Evolutionary conservation across 2,329 filamentous ascomycete genomes (phyloP), one percentile per base, ranked within the genome.

Genomic region (Kalmusia sp.): DNA sequence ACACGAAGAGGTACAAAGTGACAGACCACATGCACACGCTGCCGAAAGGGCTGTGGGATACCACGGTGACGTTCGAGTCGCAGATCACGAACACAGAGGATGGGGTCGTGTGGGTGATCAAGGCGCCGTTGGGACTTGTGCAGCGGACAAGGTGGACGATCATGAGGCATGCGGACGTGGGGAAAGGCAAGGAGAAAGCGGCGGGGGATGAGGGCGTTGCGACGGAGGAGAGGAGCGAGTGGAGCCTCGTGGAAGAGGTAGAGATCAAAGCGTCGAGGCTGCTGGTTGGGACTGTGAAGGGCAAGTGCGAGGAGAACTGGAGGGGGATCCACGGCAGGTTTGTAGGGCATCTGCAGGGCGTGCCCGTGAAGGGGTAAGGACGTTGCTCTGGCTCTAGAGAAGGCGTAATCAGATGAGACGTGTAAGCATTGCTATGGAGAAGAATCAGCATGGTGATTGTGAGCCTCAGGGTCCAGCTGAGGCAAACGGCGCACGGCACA

Each of bases 21-120:
- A 74, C 71, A 2, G 71, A 75, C 55, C 59, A 69, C 51, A 72
- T 74, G 69, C 69, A 72, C 45, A 64, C 70, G 2, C 62, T 75
- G 3, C 72, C 65, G 2, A 64, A 64, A 14, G 71, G 72, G 0
- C 64, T 75, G 1, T 74, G 71, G 71, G 70, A 69, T 52, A 66
- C 70, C 0, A 73, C 68, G 0, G 70, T 75, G 1, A 65, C 62
- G 4, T 75, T 74, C 33, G 67, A 72, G 40, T 60, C 64, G 1
- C 56, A 68, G 8, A 72, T 75, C 14, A 74, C 71, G 1, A 57
- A 74, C 27, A 64, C 62, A 3, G 65, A 68, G 1, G 65, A 74
- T 38, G 71, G 72, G 4, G 59, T 74, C 0, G 52, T 65, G 22
- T 73, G 71, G 72, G 48, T 70, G 2, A 68, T 75, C 30, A 69